Base-by-base conservation (phyloP, 257 asterid genomes). In the Capsicum baccatum region DNA sequence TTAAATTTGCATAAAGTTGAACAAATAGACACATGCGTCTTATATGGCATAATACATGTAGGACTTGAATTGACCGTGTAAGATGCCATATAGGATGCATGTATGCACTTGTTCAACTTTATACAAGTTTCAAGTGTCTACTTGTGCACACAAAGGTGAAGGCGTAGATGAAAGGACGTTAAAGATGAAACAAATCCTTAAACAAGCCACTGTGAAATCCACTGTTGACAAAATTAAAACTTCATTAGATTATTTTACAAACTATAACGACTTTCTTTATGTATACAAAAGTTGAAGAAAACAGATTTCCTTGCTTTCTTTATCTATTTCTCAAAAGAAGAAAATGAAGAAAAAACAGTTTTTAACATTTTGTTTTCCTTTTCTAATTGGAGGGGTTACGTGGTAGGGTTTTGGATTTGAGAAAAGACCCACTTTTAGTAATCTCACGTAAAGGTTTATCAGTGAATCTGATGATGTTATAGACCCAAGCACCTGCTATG, bases 401-500 rank as follows among this genome's bases (percentile, higher is more conserved):
- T 68, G 55, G 70, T 54, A 14, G 85, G 59, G 1, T 60, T 33
- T 52, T 83, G 85, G 57, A 52, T 26, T 52, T 68, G 5, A 83
- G 85, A 10, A 83, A 83, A 68, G 85, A 83, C 8, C 68, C 85
- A 68, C 80, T 83, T 17, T 68, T 83, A 6, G 85, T 85, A 80
- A 62, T 68, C n/a, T 52, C 83, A 33, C 86, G 87, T 12, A 35
- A 39, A 10, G 87, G 85, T 79, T 85, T 88, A 35, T 85, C 67
- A 8, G 85, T 76, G 50, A 81, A 79, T 47, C 87, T 66, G 16
- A 89, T 44, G 35, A 83, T 37, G 44, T 84, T 84, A 33, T 87
- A 91, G 10, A 83, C 89, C 90, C 88, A 91, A 64, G 88, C 87
- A 57, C 91, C 91, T 1, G 89, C 85, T 3, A 86, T 11, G 70